A percentile compares a stretch with the other conserved stretches of the same genome.
Conservation (phyloP, 164 flowering plant species). For the Magnolia kwangsiensis region DNA sequence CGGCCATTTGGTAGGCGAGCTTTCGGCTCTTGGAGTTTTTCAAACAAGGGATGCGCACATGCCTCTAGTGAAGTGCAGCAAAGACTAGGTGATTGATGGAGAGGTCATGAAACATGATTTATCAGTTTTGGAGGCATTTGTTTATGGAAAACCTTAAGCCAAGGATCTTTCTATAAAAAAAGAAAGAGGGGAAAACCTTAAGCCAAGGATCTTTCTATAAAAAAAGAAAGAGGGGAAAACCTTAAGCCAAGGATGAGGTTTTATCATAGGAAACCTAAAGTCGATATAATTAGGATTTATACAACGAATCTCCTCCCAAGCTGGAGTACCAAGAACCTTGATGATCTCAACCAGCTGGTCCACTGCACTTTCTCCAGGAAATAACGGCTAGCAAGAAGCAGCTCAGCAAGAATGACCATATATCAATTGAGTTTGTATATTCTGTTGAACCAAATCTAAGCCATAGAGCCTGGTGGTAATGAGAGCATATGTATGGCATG, state of each 20-base stretch:
- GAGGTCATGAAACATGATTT: conserved; percentile 87
- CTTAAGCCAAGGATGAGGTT: conserved; percentile 88
- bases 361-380: conserved; percentile 96
- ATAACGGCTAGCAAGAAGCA: conserved; percentile 86
- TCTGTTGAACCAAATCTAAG: conserved; percentile 97
- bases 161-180: too few relatives aligned
- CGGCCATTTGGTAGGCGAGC: conserved; percentile 88
- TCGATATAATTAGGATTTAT: conserved; percentile 95
- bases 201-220: conserved; percentile 99
- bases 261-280: conserved; percentile 89
- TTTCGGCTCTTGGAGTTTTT: conserved; percentile 87
- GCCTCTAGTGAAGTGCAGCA: conserved; percentile 99
- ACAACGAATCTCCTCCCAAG: conserved; percentile 92
- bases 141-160: conserved; percentile 65
- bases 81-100: conserved; percentile 93
- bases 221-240: too few relatives aligned
- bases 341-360: conserved; percentile 96
- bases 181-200: too few relatives aligned
- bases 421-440: conserved; percentile 87
- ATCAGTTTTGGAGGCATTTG: conserved; percentile 97
- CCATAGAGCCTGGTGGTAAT: conserved; percentile 94
- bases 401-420: conserved; percentile 97
- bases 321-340: conserved; percentile 98
- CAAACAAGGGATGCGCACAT: conserved; percentile 88
- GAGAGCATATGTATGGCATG: conserved; percentile 91